These are phyloP conservation scores for Vigna hirtella DNA, from an alignment of 306 rosid genomes.

Conservation along the genomic window DNA sequence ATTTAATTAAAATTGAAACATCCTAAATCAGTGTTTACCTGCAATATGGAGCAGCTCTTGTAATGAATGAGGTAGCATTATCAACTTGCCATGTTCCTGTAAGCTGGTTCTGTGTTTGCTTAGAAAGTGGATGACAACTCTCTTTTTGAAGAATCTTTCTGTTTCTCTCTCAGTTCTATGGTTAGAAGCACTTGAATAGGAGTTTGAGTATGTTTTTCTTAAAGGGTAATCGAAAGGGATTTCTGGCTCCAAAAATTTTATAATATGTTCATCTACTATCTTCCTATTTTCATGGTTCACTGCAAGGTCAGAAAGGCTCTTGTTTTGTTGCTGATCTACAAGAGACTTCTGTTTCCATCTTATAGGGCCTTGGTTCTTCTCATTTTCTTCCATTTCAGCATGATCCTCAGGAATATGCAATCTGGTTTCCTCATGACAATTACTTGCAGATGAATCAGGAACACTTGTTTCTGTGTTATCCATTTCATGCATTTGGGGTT, in stretches of 20 bases:
- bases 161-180: constrained; percentile 37
- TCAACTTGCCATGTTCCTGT: constrained; percentile 60
- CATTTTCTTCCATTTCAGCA: constrained; percentile 47
- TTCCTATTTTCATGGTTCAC: constrained; percentile 45
- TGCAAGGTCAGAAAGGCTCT: constrained; percentile 42
- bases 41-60: constrained; percentile 71
- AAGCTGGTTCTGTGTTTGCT: constrained; percentile 35
- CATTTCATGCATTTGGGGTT: constrained; percentile 42
- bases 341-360: constrained; percentile 57
- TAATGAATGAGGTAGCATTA: constrained; percentile 71
- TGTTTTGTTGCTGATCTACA: constrained; percentile 51
- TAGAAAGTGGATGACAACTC: constrained; percentile 68
- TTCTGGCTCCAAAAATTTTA: constrained; percentile 47
- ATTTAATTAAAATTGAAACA: neutral
- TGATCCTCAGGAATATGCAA: constrained; percentile 41
- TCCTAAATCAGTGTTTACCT: constrained; percentile 52
- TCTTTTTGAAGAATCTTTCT: constrained; percentile 46
- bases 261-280: constrained; percentile 58
- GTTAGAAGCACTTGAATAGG: constrained; percentile 32
- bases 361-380: constrained; percentile 46
- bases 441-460: constrained; percentile 38
- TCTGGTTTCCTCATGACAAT: constrained; percentile 33
- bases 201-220: constrained; percentile 37
- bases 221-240: constrained; percentile 34
- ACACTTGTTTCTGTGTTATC: constrained; percentile 39